These are phyloP conservation scores for Fusarium sp. DNA, from an alignment of 2,329 filamentous ascomycete genomes.

Conservation along the genomic window DNA sequence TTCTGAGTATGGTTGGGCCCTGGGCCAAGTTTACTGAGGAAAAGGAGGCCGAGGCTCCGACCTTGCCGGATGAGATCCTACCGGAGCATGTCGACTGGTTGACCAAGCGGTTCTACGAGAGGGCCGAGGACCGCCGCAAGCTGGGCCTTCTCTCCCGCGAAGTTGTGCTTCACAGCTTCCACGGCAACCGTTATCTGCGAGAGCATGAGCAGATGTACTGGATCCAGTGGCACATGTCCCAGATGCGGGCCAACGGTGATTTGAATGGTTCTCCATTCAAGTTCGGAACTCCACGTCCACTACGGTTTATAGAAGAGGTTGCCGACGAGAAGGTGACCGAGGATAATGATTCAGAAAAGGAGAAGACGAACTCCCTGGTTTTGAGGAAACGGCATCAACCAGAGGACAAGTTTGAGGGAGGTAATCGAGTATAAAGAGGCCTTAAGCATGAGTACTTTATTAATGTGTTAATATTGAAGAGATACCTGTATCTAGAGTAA, in stretches of 20 bases:
- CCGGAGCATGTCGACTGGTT: conserved; percentile 27
- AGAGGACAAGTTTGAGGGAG: background rate
- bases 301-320: conserved; percentile 21
- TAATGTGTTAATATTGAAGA: background rate
- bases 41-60: background rate
- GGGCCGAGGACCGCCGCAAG: conserved; percentile 21
- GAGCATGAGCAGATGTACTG: conserved; percentile 38
- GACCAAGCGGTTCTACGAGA: conserved; percentile 24
- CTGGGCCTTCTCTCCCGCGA: conserved; percentile 28
- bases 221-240: conserved; percentile 30
- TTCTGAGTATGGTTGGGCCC: conserved; percentile 34
- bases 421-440: background rate
- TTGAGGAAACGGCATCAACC: background rate
- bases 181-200: conserved; percentile 30
- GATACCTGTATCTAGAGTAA: background rate
- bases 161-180: conserved; percentile 31
- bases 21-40: conserved; percentile 30
- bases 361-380: background rate
- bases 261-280: conserved; percentile 13
- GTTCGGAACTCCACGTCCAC: conserved; percentile 19
- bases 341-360: background rate
- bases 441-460: background rate
- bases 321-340: background rate
- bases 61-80: conserved; percentile 27
- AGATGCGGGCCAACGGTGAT: conserved; percentile 12